Percentiles rank a stretch among this genome's conserved stretches.
These are phyloP conservation scores for Truncatella angustata DNA, from an alignment of 2,329 filamentous ascomycete genomes.

Conservation along the genomic window DNA sequence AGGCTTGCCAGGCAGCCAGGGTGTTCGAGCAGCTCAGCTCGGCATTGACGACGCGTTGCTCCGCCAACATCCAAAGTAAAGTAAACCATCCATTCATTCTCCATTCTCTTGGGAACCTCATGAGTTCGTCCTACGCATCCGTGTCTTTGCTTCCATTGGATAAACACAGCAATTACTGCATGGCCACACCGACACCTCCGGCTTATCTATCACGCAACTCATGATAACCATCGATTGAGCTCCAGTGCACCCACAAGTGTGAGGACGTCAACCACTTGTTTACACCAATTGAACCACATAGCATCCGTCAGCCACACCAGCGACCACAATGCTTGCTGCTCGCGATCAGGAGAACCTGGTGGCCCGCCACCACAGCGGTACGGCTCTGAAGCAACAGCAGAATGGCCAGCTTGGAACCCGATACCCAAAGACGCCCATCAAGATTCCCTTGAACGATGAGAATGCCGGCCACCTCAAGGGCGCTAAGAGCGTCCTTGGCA, in stretches of 20 bases:
- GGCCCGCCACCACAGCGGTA: constrained; percentile 69
- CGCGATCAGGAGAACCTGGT: constrained; percentile 87
- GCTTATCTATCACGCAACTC: neutral
- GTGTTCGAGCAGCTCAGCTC: too few relatives aligned
- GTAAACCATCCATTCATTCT: neutral
- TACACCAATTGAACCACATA: constrained; percentile 22
- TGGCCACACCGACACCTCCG: neutral
- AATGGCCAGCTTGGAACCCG: constrained; percentile 61
- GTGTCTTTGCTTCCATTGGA: neutral
- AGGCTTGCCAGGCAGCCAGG: neutral
- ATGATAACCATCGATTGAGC: constrained; percentile 7
- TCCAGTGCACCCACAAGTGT: constrained; percentile 11
- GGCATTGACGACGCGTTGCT: neutral
- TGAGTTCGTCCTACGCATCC: too few relatives aligned
- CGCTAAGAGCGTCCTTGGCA: constrained; percentile 58
- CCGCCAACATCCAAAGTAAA: neutral
- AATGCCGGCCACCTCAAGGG: constrained; percentile 63
- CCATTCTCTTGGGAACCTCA: too few relatives aligned
- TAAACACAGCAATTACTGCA: neutral
- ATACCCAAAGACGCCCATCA: constrained; percentile 80
- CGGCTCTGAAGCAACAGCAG: constrained; percentile 69
- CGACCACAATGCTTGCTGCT: constrained; percentile 66
- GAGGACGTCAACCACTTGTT: neutral
- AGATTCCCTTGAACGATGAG: constrained; percentile 77
- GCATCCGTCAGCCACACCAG: neutral